Base-by-base conservation (phyloP, 2,329 filamentous ascomycete genomes). In the Fusarium pseudoanthophilum region DNA sequence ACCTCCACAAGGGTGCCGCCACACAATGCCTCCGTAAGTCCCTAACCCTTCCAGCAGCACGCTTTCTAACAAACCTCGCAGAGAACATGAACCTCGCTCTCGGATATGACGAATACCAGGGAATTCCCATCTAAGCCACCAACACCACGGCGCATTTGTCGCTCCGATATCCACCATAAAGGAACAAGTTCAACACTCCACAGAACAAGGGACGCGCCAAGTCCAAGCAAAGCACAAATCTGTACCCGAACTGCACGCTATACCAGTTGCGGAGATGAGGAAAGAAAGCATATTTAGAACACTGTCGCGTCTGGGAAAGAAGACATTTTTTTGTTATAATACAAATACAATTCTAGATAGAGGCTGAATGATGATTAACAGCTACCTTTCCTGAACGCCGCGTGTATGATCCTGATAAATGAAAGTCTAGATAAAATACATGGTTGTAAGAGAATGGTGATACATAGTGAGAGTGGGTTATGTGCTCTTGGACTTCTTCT, bases 1-100 rank as follows among this genome's bases (percentile, higher is more conserved):
- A 67, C 40, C 28, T 67, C 7, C 26, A 40, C 21, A 67, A 67
- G 63, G 64, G 64, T 26, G 64, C 64, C 9, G 53, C 64, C 8
- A 67, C 63, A 24, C 64, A 67, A 36, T 67, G 64, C 21, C 26
- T 67, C 40, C 64, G 64, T 67, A 21, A 67, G 64, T 8, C 4
- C 26, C 26, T 28, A 28, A 28, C 26, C 26, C 26, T 7, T 28
- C 26, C 11, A 34, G 2, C 18, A 15, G 11, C 11, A 14, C 26
- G 10, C 15, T 18, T 11, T 37, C 62, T 68, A 55, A 68, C 26
- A 10, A 48, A 46, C 20, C n/a, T 11, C 28, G 2, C 18, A 18
- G 91, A 97, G 87, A 97, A 97, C 84, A 96, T 97, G 93, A 97
- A 97, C 83, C 86, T 97, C 66, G 92, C 93, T n/a, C 88, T 97